Conservation (phyloP, 108 stramenopile genomes). For the Nannochloropsis gaditana region DNA sequence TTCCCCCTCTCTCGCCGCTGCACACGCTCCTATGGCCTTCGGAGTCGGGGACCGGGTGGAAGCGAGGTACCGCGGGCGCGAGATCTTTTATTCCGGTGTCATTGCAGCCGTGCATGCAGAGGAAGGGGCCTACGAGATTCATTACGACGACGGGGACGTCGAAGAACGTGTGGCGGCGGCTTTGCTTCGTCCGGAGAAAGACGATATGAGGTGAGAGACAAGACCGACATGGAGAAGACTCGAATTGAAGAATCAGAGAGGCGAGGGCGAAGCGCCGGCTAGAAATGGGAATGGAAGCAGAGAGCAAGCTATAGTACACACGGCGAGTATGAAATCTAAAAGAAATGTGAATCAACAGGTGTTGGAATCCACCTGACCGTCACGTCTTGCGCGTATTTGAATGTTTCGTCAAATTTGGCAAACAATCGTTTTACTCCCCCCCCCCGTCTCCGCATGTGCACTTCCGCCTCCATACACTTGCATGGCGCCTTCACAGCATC, state of each 20-base stretch:
- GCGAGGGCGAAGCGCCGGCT: no score
- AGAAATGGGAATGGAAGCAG: not conserved
- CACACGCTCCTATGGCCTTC: not conserved
- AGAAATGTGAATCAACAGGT: not conserved
- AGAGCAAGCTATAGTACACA: not conserved
- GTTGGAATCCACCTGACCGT: no score
- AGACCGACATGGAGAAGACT: not conserved
- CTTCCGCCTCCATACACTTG: no score
- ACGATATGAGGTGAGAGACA: not conserved
- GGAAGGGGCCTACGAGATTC: not conserved
- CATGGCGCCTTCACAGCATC: no score
- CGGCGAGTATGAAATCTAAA: not conserved
- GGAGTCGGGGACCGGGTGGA: not conserved
- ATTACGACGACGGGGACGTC: constrained; percentile 10
- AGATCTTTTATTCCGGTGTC: not conserved
- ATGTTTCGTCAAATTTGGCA: no score
- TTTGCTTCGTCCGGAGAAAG: not conserved
- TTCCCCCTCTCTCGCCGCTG: not conserved
- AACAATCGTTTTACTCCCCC: no score
- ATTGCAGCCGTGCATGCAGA: not conserved
- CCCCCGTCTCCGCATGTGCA: no score
- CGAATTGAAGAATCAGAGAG: no score
- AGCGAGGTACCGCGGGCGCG: not conserved
- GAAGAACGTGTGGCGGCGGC: not conserved
- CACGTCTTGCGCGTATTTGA: no score